phyloP scores from a whole-genome alignment of 179 eudicot genomes.

The Drosera spatulata region DNA sequence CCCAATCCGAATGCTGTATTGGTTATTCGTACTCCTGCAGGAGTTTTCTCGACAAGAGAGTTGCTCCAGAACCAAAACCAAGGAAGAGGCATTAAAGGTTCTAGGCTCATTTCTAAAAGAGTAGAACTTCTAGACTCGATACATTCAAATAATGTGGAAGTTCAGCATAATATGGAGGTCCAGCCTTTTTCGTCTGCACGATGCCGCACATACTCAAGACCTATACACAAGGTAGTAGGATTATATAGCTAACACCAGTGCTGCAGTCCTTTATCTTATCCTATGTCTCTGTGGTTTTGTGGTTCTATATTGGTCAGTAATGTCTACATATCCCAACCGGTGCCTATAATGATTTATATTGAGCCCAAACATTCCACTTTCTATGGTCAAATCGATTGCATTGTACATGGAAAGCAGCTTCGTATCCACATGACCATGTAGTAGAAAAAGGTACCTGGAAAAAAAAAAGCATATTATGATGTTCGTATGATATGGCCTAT shows the following conservation, averaged over 20 bases:
- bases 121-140: slow-evolving; percentile 29
- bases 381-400: no score
- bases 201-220: slow-evolving; percentile 48
- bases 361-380: no score
- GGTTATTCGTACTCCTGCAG: slow-evolving; percentile 60
- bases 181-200: slow-evolving; percentile 71
- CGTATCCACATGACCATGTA: no score
- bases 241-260: neutral
- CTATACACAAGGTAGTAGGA: slow-evolving; percentile 36
- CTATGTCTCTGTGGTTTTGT: neutral
- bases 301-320: neutral
- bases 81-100: slow-evolving; percentile 37
- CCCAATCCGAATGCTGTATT: slow-evolving; percentile 71
- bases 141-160: slow-evolving; percentile 18
- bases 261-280: neutral
- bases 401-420: no score
- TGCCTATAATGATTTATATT: no score
- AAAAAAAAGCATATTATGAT: no score
- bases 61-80: slow-evolving; percentile 48
- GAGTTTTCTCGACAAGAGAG: slow-evolving; percentile 37
- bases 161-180: slow-evolving; percentile 30
- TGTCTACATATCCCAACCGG: no score
- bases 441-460: no score
- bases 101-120: slow-evolving; percentile 51
- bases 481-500: no score